These are phyloP conservation scores for Daucus carota DNA, from an alignment of 129 eudicot species.

Conservation along the genomic window DNA sequence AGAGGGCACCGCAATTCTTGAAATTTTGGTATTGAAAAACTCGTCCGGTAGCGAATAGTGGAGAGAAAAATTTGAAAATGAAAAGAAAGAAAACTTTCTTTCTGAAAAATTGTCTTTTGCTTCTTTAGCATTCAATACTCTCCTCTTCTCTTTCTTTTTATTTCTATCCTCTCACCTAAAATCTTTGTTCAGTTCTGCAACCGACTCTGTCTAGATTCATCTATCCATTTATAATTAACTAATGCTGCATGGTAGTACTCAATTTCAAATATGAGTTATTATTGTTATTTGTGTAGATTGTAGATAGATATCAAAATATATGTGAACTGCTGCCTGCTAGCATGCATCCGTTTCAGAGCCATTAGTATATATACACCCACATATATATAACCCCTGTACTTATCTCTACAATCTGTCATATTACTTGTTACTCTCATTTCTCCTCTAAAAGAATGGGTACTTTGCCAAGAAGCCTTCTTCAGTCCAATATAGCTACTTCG, in stretches of 20 bases:
- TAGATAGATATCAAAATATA: slow-evolving; percentile 1
- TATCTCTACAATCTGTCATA: slow-evolving; percentile 4
- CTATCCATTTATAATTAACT: slow-evolving; percentile 7
- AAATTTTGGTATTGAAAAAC: slow-evolving; percentile 13
- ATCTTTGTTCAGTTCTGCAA: slow-evolving; percentile 13
- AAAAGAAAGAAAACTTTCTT: slow-evolving; percentile 10
- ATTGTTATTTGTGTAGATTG: neutral
- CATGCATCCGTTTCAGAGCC: neutral
- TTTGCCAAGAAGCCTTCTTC: slow-evolving; percentile 31
- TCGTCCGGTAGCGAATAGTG: slow-evolving; percentile 18
- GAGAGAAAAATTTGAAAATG: slow-evolving; percentile 14
- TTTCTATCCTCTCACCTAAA: slow-evolving; percentile 28
- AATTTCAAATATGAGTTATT: slow-evolving; percentile 7
- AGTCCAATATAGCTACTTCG: slow-evolving; percentile 2
- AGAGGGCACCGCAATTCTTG: slow-evolving; percentile 23
- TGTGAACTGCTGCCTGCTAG: neutral
- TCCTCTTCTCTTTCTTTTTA: slow-evolving; percentile 16
- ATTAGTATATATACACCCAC: neutral
- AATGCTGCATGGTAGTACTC: neutral
- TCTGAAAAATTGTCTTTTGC: slow-evolving; percentile 32
- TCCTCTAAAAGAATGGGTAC: slow-evolving; percentile 10
- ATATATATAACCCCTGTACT: neutral
- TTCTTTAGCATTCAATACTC: slow-evolving; percentile 45
- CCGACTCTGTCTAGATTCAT: slow-evolving; percentile 14
- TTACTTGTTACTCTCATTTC: slow-evolving; percentile 4